Evolutionary conservation across 139 green algal genomes (phyloP), one percentile per base, ranked within the genome.

Genomic region (Coelastrella sp.): DNA sequence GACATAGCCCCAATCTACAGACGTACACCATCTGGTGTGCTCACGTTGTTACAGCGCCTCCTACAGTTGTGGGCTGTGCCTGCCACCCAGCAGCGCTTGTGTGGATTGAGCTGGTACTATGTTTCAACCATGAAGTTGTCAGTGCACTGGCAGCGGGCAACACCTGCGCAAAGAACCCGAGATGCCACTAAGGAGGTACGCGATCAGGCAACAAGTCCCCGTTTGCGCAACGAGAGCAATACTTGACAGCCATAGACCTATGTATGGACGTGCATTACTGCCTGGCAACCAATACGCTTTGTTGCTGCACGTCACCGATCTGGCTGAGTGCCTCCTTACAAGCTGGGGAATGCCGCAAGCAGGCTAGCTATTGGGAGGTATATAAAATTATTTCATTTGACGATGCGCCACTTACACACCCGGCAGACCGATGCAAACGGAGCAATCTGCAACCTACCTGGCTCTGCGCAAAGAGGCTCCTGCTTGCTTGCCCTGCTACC

Each of bases 51-150:
- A 82, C 75, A 45, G 75, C 75, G 7, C 53, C 73, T 9, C 67
- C 69, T 38, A 41, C 69, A 25, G 69, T 60, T 34, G 75, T 82
- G 3, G 75, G 30, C 19, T 60, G 50, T 40, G 75, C 25, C 38
- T 82, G 51, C 75, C 75, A 82, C 30, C 51, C 53, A 27, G 51
- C 45, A 13, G 34, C 53, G 75, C 75, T 82, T n/a, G 75, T 66
- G 38, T 82, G 75, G 53, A 45, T 71, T 25, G 69, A 23, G 23
- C 40, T 48, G 13, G 66, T 13, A 48, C 72, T 80, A 23, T 53
- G 9, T 35, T 69, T 69, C 53, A 82, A 30, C 75, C 75, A 82
- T 7, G 40, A 40, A 13, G 35, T 38, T 23, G 53, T 53, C 30
- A 30, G 30, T 27, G 72, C 23, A 34, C 45, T 67, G 35, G 75